Percentiles rank a stretch among this genome's conserved stretches.
These are phyloP conservation scores for Nectriaceae sp. DNA, from an alignment of 2,329 filamentous ascomycete species.

Conservation along the genomic window DNA sequence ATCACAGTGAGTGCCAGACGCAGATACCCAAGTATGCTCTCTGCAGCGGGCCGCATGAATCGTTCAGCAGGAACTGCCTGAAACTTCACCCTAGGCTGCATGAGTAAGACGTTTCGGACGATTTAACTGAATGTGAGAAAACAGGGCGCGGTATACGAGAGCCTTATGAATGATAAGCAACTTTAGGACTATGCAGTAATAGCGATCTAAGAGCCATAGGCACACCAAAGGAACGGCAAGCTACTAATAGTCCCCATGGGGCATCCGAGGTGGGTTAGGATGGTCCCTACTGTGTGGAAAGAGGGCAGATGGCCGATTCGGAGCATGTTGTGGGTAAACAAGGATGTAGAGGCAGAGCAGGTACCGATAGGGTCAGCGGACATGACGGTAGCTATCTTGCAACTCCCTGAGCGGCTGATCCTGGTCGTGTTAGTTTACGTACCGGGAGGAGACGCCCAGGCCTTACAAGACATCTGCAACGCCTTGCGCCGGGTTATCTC, in stretches of 20 bases:
- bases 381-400: slow-evolving; percentile 1
- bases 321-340: slow-evolving; percentile 9
- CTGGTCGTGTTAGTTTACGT: slow-evolving; percentile 8
- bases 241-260: slow-evolving; percentile 5
- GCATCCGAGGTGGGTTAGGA: slow-evolving; percentile 4
- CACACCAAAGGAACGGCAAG: slow-evolving; percentile 1
- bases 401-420: not conserved
- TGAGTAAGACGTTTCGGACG: slow-evolving; percentile 4
- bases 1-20: slow-evolving; percentile 5
- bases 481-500: not conserved
- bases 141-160: slow-evolving; percentile 6
- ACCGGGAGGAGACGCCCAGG: not conserved
- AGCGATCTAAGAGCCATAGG: slow-evolving; percentile 6
- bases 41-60: slow-evolving; percentile 6
- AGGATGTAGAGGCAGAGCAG: slow-evolving; percentile 7
- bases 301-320: slow-evolving; percentile 5
- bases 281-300: slow-evolving; percentile 3
- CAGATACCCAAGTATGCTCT: slow-evolving; percentile 4
- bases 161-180: slow-evolving; percentile 9
- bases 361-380: slow-evolving; percentile 3
- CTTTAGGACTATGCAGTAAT: slow-evolving; percentile 5
- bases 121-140: slow-evolving; percentile 8
- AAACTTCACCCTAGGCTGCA: slow-evolving; percentile 7
- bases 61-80: slow-evolving; percentile 7
- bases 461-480: not conserved